Percentiles rank a stretch among this genome's conserved stretches.
phyloP scores from a whole-genome alignment of 2,329 filamentous ascomycete species.

The Sphaerostilbella broomeana region DNA sequence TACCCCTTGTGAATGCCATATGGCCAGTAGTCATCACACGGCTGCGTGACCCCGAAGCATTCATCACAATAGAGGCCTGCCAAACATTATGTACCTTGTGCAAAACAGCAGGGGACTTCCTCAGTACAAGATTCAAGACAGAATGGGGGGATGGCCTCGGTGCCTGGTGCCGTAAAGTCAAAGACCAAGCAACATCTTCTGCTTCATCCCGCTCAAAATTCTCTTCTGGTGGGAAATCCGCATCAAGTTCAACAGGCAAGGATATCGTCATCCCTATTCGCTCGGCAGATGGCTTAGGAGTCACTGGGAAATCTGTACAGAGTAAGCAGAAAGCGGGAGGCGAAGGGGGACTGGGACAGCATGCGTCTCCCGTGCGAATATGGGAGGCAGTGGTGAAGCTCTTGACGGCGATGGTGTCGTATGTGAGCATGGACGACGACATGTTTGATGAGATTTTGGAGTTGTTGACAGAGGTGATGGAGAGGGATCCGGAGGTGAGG shows the following conservation, averaged over 20 bases:
- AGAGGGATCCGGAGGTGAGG: slow-evolving; percentile 41
- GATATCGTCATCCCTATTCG: slow-evolving; percentile 29
- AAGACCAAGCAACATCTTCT: slow-evolving; percentile 32
- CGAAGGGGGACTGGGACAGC: slow-evolving; percentile 44
- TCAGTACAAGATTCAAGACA: slow-evolving; percentile 65
- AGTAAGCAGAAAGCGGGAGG: slow-evolving; percentile 12
- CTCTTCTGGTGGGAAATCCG: background rate
- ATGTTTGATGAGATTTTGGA: slow-evolving; percentile 66
- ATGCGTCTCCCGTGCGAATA: slow-evolving; percentile 54
- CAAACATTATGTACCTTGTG: slow-evolving; percentile 64
- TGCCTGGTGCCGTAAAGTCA: slow-evolving; percentile 41
- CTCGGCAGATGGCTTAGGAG: slow-evolving; percentile 18
- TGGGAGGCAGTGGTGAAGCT: slow-evolving; percentile 58
- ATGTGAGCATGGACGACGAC: slow-evolving; percentile 59
- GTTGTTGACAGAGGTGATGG: slow-evolving; percentile 48
- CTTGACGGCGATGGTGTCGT: slow-evolving; percentile 52
- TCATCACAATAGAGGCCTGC: slow-evolving; percentile 64
- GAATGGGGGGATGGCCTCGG: slow-evolving; percentile 58
- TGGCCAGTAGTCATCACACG: slow-evolving; percentile 77
- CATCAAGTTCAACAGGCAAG: background rate
- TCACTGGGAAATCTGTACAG: slow-evolving; percentile 13
- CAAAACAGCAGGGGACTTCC: slow-evolving; percentile 69
- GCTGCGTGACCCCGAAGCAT: slow-evolving; percentile 59
- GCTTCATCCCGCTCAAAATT: slow-evolving; percentile 10
- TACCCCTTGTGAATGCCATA: slow-evolving; percentile 82